Conservation (phyloP, 2,329 filamentous ascomycete species). For the Pyricularia sp. region DNA sequence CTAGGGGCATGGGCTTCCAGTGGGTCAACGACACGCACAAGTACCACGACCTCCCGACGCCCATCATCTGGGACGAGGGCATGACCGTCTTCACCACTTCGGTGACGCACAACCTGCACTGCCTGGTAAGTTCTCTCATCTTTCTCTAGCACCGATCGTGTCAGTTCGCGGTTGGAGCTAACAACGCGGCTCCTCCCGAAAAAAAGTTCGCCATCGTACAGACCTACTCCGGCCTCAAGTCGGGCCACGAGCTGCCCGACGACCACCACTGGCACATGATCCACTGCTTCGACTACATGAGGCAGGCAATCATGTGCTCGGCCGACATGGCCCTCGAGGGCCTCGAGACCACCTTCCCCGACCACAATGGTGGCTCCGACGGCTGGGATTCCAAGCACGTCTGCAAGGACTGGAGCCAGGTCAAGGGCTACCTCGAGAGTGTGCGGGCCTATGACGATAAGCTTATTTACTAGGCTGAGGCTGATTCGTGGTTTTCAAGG, state of each 20-base stretch:
- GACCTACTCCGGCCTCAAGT: slow-evolving; percentile 31
- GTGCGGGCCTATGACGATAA: slow-evolving; percentile 34
- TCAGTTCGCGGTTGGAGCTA: too few species aligned
- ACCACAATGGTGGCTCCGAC: slow-evolving; percentile 34
- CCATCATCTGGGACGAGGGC: slow-evolving; percentile 21
- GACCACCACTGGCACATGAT: slow-evolving; percentile 39
- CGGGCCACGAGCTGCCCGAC: slow-evolving; percentile 26
- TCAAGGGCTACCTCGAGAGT: slow-evolving; percentile 31
- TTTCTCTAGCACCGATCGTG: too few species aligned
- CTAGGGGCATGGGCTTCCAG: slow-evolving; percentile 25
- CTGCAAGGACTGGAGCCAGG: slow-evolving; percentile 32
- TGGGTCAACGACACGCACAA: slow-evolving; percentile 24
- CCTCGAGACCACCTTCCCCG: slow-evolving; percentile 34
- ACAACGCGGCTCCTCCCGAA: slow-evolving; percentile 4
- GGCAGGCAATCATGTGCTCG: slow-evolving; percentile 35
- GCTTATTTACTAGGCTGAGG: slow-evolving; percentile 25
- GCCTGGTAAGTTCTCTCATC: slow-evolving; percentile 17
- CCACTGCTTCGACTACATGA: slow-evolving; percentile 35
- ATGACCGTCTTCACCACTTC: slow-evolving; percentile 27
- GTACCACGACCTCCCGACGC: slow-evolving; percentile 25
- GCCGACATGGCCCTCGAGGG: slow-evolving; percentile 36
- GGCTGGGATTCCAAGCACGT: slow-evolving; percentile 38
- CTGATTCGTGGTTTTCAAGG: not conserved
- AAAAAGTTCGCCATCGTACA: slow-evolving; percentile 29
- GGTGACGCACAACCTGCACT: slow-evolving; percentile 27